phyloP scores from a whole-genome alignment of 208 protist genomes.

The Crithidia acanthocephali region DNA sequence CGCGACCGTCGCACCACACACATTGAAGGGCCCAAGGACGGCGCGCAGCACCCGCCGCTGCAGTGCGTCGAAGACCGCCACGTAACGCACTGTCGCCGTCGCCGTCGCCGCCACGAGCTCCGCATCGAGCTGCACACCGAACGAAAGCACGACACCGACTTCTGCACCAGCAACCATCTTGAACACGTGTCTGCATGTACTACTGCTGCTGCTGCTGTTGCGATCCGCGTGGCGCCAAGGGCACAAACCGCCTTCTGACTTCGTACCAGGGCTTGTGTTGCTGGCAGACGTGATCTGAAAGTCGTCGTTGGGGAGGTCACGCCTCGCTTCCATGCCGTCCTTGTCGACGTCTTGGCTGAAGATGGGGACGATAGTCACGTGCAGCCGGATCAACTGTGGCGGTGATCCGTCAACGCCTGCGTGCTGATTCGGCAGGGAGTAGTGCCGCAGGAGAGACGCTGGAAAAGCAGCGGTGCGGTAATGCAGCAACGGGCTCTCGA shows the following conservation, averaged over 20 bases:
- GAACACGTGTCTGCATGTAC: constrained; percentile 6
- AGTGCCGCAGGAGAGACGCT: constrained; percentile 14
- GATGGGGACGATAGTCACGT: not conserved
- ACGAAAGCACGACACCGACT: not conserved
- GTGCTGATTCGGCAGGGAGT: not conserved
- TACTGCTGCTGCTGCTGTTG: not conserved
- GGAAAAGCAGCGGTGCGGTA: constrained; percentile 22
- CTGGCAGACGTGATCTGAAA: not conserved
- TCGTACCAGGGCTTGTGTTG: not conserved
- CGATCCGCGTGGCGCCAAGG: too few species aligned
- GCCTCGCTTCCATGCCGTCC: not conserved
- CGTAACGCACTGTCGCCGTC: not conserved
- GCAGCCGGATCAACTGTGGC: constrained; percentile 5
- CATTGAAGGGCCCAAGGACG: constrained; percentile 18
- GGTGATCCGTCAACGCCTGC: not conserved
- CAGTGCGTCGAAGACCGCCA: constrained; percentile 9
- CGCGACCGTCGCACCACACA: not conserved
- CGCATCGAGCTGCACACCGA: constrained; percentile 14
- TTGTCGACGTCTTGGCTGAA: not conserved
- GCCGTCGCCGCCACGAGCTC: not conserved
- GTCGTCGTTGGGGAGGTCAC: not conserved
- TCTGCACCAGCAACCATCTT: constrained; percentile 1
- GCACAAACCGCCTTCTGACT: not conserved
- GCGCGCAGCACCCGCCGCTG: constrained; percentile 6
- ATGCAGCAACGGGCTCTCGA: constrained; percentile 8